Conservation (phyloP, 768 basidiomycete species). For the Calocybe indica region DNA sequence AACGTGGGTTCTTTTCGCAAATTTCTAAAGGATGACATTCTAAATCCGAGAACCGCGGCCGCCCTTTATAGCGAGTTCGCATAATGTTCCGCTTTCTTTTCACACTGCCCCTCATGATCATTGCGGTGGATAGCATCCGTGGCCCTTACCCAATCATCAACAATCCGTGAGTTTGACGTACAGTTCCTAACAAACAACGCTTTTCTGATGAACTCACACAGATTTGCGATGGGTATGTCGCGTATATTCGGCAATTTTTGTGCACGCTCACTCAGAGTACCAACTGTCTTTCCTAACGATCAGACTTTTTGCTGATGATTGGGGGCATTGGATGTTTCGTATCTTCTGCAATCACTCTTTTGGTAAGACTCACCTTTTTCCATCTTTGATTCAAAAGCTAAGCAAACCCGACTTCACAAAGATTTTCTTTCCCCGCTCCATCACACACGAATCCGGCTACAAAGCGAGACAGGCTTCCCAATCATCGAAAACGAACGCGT, state of each 20-base stretch:
- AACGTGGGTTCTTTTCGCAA: slow-evolving; percentile 46
- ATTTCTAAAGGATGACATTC: background rate
- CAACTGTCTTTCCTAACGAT: slow-evolving; percentile 12
- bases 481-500: slow-evolving; percentile 20
- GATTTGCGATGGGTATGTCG: slow-evolving; percentile 55
- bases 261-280: background rate
- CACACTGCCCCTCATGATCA: slow-evolving; percentile 59
- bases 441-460: slow-evolving; percentile 60
- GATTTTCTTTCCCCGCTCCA: slow-evolving; percentile 78
- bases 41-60: background rate
- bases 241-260: background rate
- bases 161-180: slow-evolving; percentile 43
- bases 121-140: slow-evolving; percentile 60
- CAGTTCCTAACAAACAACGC: background rate
- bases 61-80: slow-evolving; percentile 47
- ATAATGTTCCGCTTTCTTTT: slow-evolving; percentile 74
- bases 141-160: slow-evolving; percentile 42
- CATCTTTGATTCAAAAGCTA: background rate
- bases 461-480: slow-evolving; percentile 31
- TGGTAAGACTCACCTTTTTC: slow-evolving; percentile 39
- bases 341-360: slow-evolving; percentile 74
- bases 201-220: slow-evolving; percentile 20
- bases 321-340: slow-evolving; percentile 72
- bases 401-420: slow-evolving; percentile 14
- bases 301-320: slow-evolving; percentile 68